A percentile compares a stretch with the other conserved stretches of the same genome.
Conservation (phyloP, 2,329 filamentous ascomycete genomes). For the Trichophyton rubrum region DNA sequence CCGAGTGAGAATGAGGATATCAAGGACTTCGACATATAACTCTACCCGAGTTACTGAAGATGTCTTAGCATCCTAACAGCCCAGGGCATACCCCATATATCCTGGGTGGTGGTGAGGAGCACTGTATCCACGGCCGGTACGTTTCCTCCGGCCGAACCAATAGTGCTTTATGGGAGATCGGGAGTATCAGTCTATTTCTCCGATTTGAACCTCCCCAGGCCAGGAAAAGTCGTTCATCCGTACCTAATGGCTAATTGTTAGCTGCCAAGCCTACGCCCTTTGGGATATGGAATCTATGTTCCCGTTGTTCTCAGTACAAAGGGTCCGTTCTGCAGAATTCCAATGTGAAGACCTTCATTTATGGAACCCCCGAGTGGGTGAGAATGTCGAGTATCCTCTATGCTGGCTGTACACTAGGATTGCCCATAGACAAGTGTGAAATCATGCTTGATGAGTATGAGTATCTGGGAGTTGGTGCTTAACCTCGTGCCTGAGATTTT, state of each 20-base stretch:
- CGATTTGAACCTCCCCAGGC: slow-evolving; percentile 16
- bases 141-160: slow-evolving; percentile 10
- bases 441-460: no score
- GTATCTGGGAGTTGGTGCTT: no score
- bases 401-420: no score
- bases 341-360: no score
- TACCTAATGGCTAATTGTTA: slow-evolving; percentile 16
- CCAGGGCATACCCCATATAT: no score
- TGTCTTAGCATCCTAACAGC: no score
- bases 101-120: slow-evolving; percentile 2
- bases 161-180: slow-evolving; percentile 4
- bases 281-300: slow-evolving; percentile 17
- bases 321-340: no score
- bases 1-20: not conserved
- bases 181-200: slow-evolving; percentile 17
- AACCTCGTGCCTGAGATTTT: no score
- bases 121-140: slow-evolving; percentile 11
- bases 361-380: no score
- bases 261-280: slow-evolving; percentile 15
- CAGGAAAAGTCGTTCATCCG: slow-evolving; percentile 14
- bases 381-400: no score
- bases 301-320: slow-evolving; percentile 10
- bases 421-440: no score
- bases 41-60: no score
- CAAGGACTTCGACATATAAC: not conserved